Percentiles rank a stretch among this genome's conserved stretches.
These are phyloP conservation scores for Saposhnikovia divaricata DNA, from an alignment of 129 eudicot species.

Conservation along the genomic window DNA sequence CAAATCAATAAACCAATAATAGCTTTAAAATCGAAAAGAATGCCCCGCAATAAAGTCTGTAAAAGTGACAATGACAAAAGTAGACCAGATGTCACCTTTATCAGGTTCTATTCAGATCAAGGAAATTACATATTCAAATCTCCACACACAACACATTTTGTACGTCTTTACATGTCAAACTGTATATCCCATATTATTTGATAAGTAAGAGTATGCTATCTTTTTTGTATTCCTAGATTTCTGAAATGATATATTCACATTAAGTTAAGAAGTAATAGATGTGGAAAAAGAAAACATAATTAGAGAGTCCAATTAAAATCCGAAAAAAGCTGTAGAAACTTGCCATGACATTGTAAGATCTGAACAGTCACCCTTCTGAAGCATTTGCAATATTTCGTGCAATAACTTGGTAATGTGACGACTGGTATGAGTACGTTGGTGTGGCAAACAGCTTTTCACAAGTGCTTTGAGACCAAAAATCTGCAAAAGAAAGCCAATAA, in stretches of 20 bases:
- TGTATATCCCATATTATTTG: background rate
- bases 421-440: conserved; percentile 31
- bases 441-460: conserved; percentile 74
- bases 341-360: conserved; percentile 41
- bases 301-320: background rate
- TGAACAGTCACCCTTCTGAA: conserved; percentile 44
- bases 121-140: background rate
- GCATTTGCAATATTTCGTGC: conserved; percentile 52
- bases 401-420: conserved; percentile 46
- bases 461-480: conserved; percentile 88
- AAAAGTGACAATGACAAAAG: background rate
- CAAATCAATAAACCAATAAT: background rate
- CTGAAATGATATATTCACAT: background rate
- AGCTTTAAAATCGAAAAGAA: background rate
- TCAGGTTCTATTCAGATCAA: background rate
- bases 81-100: background rate
- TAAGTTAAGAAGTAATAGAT: background rate
- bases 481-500: conserved; percentile 30
- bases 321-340: background rate
- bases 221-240: background rate
- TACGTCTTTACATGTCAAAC: background rate
- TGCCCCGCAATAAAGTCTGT: background rate
- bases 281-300: background rate
- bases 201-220: background rate
- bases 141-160: background rate